Evolutionary conservation across 768 basidiomycete species (phyloP).

Genomic region (Chlorophyllum brunneum): DNA sequence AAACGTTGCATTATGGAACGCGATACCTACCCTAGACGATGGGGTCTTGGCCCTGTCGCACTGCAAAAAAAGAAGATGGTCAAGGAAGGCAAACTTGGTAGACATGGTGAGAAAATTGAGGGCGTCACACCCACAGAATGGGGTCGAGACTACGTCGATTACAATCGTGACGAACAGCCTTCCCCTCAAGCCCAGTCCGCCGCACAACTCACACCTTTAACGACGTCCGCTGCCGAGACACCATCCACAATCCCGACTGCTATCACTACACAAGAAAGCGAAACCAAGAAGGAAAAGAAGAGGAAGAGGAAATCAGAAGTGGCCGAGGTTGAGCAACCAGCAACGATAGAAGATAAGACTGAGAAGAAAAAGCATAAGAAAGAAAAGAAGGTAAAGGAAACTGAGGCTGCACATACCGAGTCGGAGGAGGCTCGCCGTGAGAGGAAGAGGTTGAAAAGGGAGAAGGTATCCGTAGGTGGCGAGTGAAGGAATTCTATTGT

Average conservation of each 20-base stretch:
- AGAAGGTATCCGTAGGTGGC: constrained; percentile 46
- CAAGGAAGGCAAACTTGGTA: constrained; percentile 96
- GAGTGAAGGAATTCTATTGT: constrained; percentile 21
- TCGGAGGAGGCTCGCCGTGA: constrained; percentile 62
- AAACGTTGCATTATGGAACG: constrained; percentile 99
- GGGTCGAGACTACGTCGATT: constrained; percentile 93
- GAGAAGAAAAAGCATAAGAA: constrained; percentile 62
- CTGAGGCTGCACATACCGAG: constrained; percentile 43
- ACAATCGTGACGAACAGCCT: constrained; percentile 62
- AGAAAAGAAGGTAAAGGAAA: constrained; percentile 54
- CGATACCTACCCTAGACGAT: constrained; percentile 95
- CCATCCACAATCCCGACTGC: constrained; percentile 20
- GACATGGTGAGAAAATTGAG: constrained; percentile 86
- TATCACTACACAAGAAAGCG: constrained; percentile 21
- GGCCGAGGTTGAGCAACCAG: constrained; percentile 34
- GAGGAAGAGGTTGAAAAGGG: constrained; percentile 63
- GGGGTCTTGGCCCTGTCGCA: constrained; percentile 98
- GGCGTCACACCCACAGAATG: constrained; percentile 88
- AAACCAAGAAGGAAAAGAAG: constrained; percentile 72
- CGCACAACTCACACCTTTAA: constrained; percentile 35
- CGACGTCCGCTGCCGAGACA: constrained; percentile 21
- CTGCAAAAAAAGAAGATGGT: constrained; percentile 97
- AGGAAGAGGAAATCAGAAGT: constrained; percentile 76
- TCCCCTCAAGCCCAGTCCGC: constrained; percentile 22
- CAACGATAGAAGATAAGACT: constrained; percentile 40